Evolutionary conservation across 257 asterid genomes (phyloP), one percentile per base, ranked within the genome.

Genomic region (Ilex aquifolium): DNA sequence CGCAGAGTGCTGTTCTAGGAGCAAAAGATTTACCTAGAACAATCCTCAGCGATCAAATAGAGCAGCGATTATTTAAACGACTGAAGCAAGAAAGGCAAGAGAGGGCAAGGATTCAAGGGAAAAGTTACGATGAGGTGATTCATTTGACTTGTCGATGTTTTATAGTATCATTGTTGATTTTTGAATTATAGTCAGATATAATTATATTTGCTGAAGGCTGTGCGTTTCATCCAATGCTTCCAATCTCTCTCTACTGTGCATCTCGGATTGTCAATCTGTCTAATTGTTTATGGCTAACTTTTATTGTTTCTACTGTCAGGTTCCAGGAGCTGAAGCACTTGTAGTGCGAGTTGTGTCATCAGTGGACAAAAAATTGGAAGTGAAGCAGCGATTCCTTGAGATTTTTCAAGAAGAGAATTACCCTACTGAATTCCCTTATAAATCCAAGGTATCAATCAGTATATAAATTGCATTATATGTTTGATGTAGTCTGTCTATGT

Each of bases 1-100:
- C 94, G 0, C 97, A 90, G 61, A 93, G 87, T 76, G 88, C 99
- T 79, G 97, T 93, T 78, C 99, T 93, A 69, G 99, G 96, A 74
- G 99, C 99, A 69, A 81, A 85, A 78, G 99, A 93, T 74, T 85
- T 93, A 65, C 99, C 99, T 48, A 81, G 83, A 77, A 87, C 99
- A 55, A 80, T 79, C 76, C 86, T 93, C 65, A 93, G 99, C 10
- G 99, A 93, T 76, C 96, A 85, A 71, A 79, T 93, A 76, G 99
- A 93, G 82, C 81, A 76, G 70, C 87, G 99, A 39, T 74, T 93
- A 65, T 81, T 83, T 69, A 62, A 64, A 65, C 81, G 88, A 65
- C 71, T 93, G 76, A 87, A 82, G 85, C 88, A 78, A 51, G 99
- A 93, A 76, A 83, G 95, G 77, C 87, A 69, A 59, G 91, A 93